Conservation (phyloP, 495 filamentous ascomycete genomes). For the Poronia punctata region DNA sequence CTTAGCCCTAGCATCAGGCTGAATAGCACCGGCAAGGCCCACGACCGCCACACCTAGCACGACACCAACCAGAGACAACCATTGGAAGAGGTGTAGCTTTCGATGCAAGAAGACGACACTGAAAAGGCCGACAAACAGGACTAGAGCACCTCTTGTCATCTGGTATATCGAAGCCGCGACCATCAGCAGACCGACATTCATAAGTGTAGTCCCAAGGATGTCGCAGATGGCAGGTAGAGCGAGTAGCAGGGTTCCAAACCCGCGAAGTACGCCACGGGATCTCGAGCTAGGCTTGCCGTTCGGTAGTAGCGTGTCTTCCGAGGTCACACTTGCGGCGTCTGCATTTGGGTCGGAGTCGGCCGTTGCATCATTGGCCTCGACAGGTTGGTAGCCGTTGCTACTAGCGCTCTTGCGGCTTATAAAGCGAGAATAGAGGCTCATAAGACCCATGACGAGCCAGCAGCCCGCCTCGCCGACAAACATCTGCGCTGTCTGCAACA, state of each 20-base stretch:
- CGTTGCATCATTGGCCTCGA: constrained; percentile 36
- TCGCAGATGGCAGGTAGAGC: constrained; percentile 88
- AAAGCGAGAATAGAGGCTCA: constrained; percentile 56
- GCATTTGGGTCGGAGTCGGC: constrained; percentile 33
- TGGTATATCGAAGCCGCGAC: constrained; percentile 95
- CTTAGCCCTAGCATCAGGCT: constrained; percentile 52
- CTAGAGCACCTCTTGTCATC: constrained; percentile 92
- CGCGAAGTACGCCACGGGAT: constrained; percentile 52
- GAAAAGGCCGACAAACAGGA: constrained; percentile 92
- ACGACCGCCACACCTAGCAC: constrained; percentile 85
- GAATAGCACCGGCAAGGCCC: constrained; percentile 79
- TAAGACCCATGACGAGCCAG: constrained; percentile 74
- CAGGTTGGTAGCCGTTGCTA: constrained; percentile 56
- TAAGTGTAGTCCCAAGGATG: constrained; percentile 88
- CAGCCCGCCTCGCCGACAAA: constrained; percentile 89
- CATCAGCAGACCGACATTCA: constrained; percentile 92
- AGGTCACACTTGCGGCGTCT: constrained; percentile 39
- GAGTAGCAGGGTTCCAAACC: constrained; percentile 68
- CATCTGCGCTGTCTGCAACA: constrained; percentile 93
- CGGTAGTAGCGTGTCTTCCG: constrained; percentile 36
- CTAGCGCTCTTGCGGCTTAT: constrained; percentile 32
- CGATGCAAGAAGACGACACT: constrained; percentile 83
- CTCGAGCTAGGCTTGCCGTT: constrained; percentile 21
- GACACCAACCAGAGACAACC: constrained; percentile 79
- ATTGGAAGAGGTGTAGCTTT: constrained; percentile 74